Base-by-base conservation (phyloP, 257 asterid species). In the Fraxinus cuspidata region DNA sequence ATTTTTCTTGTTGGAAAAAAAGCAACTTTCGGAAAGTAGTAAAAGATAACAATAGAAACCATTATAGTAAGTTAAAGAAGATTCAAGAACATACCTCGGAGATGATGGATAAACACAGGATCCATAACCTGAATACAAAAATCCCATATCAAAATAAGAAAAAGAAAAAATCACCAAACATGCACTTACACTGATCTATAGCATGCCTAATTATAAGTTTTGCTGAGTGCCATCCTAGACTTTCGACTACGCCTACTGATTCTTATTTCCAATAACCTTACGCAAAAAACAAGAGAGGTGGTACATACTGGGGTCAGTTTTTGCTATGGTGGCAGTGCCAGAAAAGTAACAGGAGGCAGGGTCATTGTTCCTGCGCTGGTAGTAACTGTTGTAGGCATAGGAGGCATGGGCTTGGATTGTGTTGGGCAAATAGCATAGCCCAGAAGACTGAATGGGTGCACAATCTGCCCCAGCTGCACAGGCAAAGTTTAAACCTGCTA, bases 91-190 rank as follows among this genome's bases (percentile, higher is more conserved):
- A 25, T 82, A 86, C 90, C 90, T 86, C 4, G 78, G 66, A 71
- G 80, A 75, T 21, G 88, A 79, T 75, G 88, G 90, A 72, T 86
- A 86, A 34, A 72, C 82, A 82, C 90, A 86, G 78, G 90, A 86
- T 84, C 90, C 90, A 78, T 86, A 86, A 66, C 90, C 90, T 86
- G 31, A 7, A 58, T 23, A 58, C 5, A 51, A 29, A 74, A 70
- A 40, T 15, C 66, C 60, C 71, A 78, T 25, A 51, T 28, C 10
- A 60, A 73, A 32, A 29, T 12, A 23, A 34, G 21, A 74, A 3
- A 23, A 60, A 28, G 15, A 13, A 78, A 13, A 31, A 34, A 25
- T 0, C 25, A 77, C 10, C n/a, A 28, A 53, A 2, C 47, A 38
- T 38, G 47, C 47, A 34, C 37, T 34, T 34, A 34, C 7, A 5